phyloP scores from a whole-genome alignment of 805 yeast genomes.

The Saccharomycopsis synnaedendra region DNA sequence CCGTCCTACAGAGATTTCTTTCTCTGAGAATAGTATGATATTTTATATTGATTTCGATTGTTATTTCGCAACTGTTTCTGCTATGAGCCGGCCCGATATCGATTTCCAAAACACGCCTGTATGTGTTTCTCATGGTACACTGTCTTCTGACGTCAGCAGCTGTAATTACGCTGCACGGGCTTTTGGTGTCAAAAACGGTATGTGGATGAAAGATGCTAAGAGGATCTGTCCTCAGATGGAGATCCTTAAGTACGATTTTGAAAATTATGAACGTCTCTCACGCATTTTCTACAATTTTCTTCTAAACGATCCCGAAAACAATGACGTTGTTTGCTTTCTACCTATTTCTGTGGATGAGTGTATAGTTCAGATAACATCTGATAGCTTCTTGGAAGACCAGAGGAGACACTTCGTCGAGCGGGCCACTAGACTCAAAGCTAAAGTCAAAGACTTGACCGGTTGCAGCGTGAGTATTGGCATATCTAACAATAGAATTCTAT shows the following conservation, averaged over 20 bases:
- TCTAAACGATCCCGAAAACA: constrained; percentile 21
- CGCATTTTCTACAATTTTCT: constrained; percentile 52
- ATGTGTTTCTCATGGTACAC: constrained; percentile 43
- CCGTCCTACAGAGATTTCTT: neutral
- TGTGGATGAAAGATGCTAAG: constrained; percentile 72
- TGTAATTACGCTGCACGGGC: constrained; percentile 82
- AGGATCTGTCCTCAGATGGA: constrained; percentile 55
- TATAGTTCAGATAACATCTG: constrained; percentile 42
- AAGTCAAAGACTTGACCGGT: constrained; percentile 32
- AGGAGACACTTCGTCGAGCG: constrained; percentile 8
- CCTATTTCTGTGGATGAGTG: constrained; percentile 95
- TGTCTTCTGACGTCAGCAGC: constrained; percentile 75
- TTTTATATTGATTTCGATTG: constrained; percentile 90
- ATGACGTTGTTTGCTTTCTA: constrained; percentile 34
- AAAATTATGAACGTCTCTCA: constrained; percentile 57
- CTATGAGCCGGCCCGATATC: constrained; percentile 42
- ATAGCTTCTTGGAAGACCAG: neutral
- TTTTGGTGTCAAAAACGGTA: constrained; percentile 76
- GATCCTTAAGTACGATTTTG: constrained; percentile 63
- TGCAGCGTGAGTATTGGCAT: constrained; percentile 76
- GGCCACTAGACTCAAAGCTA: constrained; percentile 26
- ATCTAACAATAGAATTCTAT: constrained; percentile 62
- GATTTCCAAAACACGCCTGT: constrained; percentile 40
- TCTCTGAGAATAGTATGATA: constrained; percentile 24
- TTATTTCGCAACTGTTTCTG: constrained; percentile 82